These are phyloP conservation scores for Claviceps cyperi DNA, from an alignment of 2,329 filamentous ascomycete species.

Conservation along the genomic window DNA sequence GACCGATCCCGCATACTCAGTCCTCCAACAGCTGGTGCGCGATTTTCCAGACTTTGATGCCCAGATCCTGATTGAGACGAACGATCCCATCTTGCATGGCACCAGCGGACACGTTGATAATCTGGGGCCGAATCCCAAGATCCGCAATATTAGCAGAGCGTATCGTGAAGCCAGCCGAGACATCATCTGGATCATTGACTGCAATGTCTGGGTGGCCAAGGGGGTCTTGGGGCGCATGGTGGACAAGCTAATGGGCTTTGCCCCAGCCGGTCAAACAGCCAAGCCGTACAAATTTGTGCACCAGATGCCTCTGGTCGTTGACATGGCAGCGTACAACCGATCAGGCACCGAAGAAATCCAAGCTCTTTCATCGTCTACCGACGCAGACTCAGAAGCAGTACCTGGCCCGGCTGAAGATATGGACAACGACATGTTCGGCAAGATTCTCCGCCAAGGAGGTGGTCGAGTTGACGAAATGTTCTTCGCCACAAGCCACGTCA, in stretches of 20 bases:
- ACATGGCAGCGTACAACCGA: constrained; percentile 32
- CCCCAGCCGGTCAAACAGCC: constrained; percentile 28
- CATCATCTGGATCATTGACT: constrained; percentile 88
- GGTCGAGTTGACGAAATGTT: constrained; percentile 88
- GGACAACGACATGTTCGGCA: constrained; percentile 12
- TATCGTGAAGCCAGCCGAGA: constrained; percentile 82
- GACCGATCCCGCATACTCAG: constrained; percentile 61
- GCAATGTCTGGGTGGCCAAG: constrained; percentile 81
- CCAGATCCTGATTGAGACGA: constrained; percentile 63
- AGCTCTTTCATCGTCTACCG: constrained; percentile 19
- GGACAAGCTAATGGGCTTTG: constrained; percentile 63
- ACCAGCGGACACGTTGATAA: constrained; percentile 33
- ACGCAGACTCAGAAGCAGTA: constrained; percentile 15
- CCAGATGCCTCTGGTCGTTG: constrained; percentile 80
- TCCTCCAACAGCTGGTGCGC: constrained; percentile 54
- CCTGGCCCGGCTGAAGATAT: background rate
- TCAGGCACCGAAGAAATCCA: constrained; percentile 10
- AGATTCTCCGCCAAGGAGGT: constrained; percentile 39
- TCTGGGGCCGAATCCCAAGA: constrained; percentile 94
- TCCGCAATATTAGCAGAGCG: constrained; percentile 86
- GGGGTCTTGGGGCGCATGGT: constrained; percentile 80
- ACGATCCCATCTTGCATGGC: constrained; percentile 56
- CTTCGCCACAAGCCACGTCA: constrained; percentile 83
- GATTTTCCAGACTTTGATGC: constrained; percentile 63
- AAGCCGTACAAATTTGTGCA: constrained; percentile 83